Conservation (phyloP, 2,329 filamentous ascomycete genomes). For the Exophiala sideris region DNA sequence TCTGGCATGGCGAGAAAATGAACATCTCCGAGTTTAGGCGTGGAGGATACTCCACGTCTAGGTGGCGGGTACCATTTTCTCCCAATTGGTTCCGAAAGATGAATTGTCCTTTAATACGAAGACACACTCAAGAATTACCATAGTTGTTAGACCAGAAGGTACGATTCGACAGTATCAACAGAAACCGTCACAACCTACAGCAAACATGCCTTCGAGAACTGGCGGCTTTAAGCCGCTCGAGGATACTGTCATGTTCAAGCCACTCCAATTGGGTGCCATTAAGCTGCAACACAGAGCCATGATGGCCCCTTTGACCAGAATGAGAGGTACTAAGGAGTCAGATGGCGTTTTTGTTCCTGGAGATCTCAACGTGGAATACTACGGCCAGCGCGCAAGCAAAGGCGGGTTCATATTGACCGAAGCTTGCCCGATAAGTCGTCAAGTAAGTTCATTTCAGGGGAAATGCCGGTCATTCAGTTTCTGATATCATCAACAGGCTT, state of each 20-base stretch:
- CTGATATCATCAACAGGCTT: constrained; percentile 31
- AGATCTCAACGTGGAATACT: constrained; percentile 39
- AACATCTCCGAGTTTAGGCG: neutral
- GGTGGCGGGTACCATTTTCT: neutral
- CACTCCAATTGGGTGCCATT: constrained; percentile 43
- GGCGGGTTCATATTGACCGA: constrained; percentile 37
- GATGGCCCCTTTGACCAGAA: constrained; percentile 53
- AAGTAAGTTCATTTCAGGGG: constrained; percentile 28
- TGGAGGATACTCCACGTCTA: constrained; percentile 2
- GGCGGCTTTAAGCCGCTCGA: constrained; percentile 16
- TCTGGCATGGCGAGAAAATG: constrained; percentile 1
- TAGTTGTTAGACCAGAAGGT: no score
- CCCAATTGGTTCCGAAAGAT: neutral
- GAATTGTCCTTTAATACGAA: neutral
- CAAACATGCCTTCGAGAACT: constrained; percentile 17
- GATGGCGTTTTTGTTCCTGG: constrained; percentile 35
- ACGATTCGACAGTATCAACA: neutral
- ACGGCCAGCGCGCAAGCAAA: constrained; percentile 34
- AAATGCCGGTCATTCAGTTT: constrained; percentile 18
- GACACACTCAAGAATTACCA: neutral
- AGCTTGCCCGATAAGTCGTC: constrained; percentile 33
- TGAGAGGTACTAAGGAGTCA: constrained; percentile 44
- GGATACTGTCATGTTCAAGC: constrained; percentile 38
- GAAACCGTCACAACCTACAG: neutral
- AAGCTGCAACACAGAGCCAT: constrained; percentile 52